These are phyloP conservation scores for Terfezia claveryi DNA, from an alignment of 495 filamentous ascomycete genomes.

Conservation along the genomic window DNA sequence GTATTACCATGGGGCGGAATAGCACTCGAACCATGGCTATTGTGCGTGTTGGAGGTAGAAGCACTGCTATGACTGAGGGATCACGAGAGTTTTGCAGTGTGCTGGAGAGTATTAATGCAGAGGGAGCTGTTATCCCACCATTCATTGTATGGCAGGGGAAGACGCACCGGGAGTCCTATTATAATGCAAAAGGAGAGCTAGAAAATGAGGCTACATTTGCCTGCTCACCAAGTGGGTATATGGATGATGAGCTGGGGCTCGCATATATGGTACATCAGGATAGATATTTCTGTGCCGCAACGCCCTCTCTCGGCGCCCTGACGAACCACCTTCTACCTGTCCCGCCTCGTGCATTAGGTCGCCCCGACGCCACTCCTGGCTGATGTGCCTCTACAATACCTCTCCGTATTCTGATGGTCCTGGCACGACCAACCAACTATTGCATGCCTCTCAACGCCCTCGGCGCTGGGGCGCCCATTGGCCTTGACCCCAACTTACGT, in stretches of 20 bases:
- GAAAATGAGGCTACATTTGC: conserved; percentile 2
- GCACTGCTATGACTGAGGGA: not conserved
- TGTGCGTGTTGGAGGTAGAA: not conserved
- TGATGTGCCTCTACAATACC: too few relatives aligned
- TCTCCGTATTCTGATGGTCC: too few relatives aligned
- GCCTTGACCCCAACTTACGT: too few relatives aligned
- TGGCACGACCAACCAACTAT: too few relatives aligned
- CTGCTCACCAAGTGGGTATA: conserved; percentile 13
- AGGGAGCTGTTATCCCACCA: not conserved
- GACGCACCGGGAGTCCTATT: not conserved
- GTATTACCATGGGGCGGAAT: not conserved
- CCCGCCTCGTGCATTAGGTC: too few relatives aligned
- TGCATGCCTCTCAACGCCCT: too few relatives aligned
- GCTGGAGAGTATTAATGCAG: not conserved
- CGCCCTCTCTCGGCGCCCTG: too few relatives aligned
- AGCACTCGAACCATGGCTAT: not conserved
- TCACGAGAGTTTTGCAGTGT: not conserved
- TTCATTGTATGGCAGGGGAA: not conserved
- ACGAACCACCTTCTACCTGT: too few relatives aligned
- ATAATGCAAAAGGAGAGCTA: not conserved
- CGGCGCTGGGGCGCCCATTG: too few relatives aligned
- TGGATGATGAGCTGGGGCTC: conserved; percentile 10
- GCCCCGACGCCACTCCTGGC: too few relatives aligned
- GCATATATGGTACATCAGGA: conserved; percentile 10
- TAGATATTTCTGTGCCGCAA: too few relatives aligned